Evolutionary conservation across 805 yeast genomes (phyloP).

Genomic region (Yamadazyma tumulicola): DNA sequence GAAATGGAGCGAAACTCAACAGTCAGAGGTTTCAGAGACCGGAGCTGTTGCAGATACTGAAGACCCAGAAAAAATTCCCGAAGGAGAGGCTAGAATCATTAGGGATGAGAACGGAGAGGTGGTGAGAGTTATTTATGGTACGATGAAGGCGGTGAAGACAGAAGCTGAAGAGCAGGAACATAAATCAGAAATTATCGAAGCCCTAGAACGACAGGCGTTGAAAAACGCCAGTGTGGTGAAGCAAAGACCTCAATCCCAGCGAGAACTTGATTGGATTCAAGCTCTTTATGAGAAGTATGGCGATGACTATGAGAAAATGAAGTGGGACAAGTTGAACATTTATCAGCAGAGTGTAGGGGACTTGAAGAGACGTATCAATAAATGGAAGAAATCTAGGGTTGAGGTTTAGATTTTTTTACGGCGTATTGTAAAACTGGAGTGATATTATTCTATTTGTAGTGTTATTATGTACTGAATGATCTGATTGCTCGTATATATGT

Average conservation of each 20-base stretch:
- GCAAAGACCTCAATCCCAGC: constrained; percentile 57
- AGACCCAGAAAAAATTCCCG: constrained; percentile 61
- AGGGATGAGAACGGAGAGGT: constrained; percentile 69
- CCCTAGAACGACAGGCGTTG: constrained; percentile 53
- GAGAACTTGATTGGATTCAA: constrained; percentile 74
- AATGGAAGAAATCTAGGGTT: constrained; percentile 65
- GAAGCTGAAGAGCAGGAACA: constrained; percentile 22
- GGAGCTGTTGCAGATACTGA: constrained; percentile 42
- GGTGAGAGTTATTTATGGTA: constrained; percentile 65
- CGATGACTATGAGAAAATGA: constrained; percentile 85
- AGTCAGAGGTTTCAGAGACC: constrained; percentile 26
- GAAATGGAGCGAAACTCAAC: constrained; percentile 32
- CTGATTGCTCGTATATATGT: no score
- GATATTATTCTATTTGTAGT: no score
- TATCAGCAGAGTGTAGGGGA: constrained; percentile 86
- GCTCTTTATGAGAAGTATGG: constrained; percentile 73
- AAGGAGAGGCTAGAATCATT: constrained; percentile 74
- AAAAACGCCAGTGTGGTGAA: constrained; percentile 46
- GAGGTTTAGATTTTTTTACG: no score
- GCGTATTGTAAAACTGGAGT: no score
- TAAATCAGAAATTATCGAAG: constrained; percentile 53
- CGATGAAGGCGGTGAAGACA: constrained; percentile 36
- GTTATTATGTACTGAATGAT: no score
- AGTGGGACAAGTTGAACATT: constrained; percentile 82
- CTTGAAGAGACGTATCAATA: constrained; percentile 62